Percentiles rank a stretch among this genome's conserved stretches.
Evolutionary conservation across 495 filamentous ascomycete genomes (phyloP).

Genomic region (Aspergillus leporis): DNA sequence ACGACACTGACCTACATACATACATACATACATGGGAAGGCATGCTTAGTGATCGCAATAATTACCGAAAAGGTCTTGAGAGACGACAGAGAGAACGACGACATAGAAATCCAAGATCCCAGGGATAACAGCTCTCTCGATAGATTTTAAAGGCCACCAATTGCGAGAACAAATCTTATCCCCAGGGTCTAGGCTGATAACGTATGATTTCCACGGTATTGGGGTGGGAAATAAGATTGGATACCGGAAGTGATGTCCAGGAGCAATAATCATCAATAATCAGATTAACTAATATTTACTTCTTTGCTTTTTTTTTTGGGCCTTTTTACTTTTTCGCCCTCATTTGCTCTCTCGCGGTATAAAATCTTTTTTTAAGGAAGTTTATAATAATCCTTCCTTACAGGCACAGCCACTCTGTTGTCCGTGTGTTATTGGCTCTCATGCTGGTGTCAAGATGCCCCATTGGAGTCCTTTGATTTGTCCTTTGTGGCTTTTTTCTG

Average conservation of each 20-base stretch:
- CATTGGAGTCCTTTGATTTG: background rate
- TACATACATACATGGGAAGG: no score
- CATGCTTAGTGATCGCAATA: no score
- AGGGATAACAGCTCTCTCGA: background rate
- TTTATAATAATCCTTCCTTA: slow-evolving; percentile 13
- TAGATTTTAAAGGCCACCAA: background rate
- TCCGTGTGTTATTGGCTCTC: slow-evolving; percentile 4
- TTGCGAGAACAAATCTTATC: background rate
- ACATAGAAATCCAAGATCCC: no score
- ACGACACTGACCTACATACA: no score
- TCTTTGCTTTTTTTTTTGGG: no score
- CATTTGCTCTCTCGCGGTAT: no score
- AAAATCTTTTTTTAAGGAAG: background rate
- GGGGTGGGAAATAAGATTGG: background rate
- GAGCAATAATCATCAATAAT: background rate
- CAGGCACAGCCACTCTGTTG: slow-evolving; percentile 18
- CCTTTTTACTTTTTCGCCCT: no score
- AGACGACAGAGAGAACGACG: no score
- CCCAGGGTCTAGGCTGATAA: background rate
- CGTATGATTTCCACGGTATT: background rate
- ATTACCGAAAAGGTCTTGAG: no score
- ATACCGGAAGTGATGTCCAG: background rate
- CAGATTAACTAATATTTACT: background rate
- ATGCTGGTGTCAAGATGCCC: background rate
- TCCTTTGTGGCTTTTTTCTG: background rate